Conservation (phyloP, 1,139 yeast genomes). For the Meyerozyma sp. region DNA sequence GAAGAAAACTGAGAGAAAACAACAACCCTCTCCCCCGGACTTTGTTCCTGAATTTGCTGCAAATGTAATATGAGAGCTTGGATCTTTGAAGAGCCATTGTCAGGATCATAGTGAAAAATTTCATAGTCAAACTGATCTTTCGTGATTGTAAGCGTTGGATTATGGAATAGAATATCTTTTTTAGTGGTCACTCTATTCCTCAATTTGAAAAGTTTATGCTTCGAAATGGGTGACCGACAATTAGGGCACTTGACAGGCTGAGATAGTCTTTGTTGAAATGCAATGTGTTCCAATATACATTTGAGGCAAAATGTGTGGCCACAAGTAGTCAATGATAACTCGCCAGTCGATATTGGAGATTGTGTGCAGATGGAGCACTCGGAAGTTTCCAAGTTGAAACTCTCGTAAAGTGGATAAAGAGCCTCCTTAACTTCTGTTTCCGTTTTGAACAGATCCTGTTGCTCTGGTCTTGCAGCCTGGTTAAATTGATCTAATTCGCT, state of each 20-base stretch:
- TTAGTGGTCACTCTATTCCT: conserved; percentile 22
- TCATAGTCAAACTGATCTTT: conserved; percentile 22
- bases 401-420: conserved; percentile 21
- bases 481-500: conserved; percentile 10
- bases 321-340: conserved; percentile 69
- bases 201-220: conserved; percentile 37
- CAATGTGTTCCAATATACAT: conserved; percentile 71
- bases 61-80: conserved; percentile 64
- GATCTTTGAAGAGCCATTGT: conserved; percentile 64
- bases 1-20: conserved; percentile 91
- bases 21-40: conserved; percentile 68
- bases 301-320: conserved; percentile 73
- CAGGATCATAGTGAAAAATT: conserved; percentile 43
- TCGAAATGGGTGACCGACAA: conserved; percentile 45
- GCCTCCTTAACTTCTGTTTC: conserved; percentile 25
- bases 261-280: conserved; percentile 25
- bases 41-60: conserved; percentile 44
- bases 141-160: conserved; percentile 15
- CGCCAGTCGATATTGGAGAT: conserved; percentile 50
- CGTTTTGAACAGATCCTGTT: conserved; percentile 25
- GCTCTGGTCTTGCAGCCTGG: conserved; percentile 10
- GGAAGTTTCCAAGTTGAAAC: conserved; percentile 33
- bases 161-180: conserved; percentile 32
- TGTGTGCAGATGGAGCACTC: conserved; percentile 87
- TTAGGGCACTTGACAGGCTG: conserved; percentile 51